Conservation (phyloP, 352 stramenopile species). For the Thalassiosira gravida region DNA sequence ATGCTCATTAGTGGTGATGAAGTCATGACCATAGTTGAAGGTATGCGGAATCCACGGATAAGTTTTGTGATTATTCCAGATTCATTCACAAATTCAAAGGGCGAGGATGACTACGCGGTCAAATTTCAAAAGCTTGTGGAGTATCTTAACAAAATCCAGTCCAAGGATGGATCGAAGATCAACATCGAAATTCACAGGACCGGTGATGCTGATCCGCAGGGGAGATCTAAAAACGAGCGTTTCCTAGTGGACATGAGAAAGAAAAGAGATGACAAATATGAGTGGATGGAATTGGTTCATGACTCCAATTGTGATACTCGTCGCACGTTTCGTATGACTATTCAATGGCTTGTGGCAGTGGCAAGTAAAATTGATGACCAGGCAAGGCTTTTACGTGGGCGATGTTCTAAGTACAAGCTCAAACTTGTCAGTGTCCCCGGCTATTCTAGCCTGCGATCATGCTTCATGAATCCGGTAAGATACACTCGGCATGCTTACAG, state of each 20-base stretch:
- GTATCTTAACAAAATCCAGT: slow-evolving; percentile 77
- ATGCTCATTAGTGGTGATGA: slow-evolving; percentile 81
- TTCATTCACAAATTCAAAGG: slow-evolving; percentile 52
- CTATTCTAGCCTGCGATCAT: slow-evolving; percentile 67
- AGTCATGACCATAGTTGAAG: slow-evolving; percentile 67
- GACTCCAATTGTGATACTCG: slow-evolving; percentile 78
- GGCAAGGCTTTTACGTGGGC: slow-evolving; percentile 74
- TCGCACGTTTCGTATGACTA: slow-evolving; percentile 82
- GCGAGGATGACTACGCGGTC: slow-evolving; percentile 72
- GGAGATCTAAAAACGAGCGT: slow-evolving; percentile 43
- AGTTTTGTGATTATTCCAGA: slow-evolving; percentile 84
- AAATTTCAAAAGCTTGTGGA: slow-evolving; percentile 80
- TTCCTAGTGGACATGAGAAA: slow-evolving; percentile 75
- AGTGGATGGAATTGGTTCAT: slow-evolving; percentile 83
- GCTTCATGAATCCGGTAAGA: slow-evolving; percentile 81
- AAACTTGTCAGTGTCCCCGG: slow-evolving; percentile 77
- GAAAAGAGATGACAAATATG: slow-evolving; percentile 73
- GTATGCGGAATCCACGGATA: slow-evolving; percentile 76
- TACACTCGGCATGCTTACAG: background rate
- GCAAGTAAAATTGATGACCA: slow-evolving; percentile 83
- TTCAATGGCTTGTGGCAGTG: slow-evolving; percentile 85
- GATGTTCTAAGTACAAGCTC: slow-evolving; percentile 80
- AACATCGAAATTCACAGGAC: slow-evolving; percentile 63
- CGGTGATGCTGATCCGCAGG: slow-evolving; percentile 33
- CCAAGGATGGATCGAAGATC: slow-evolving; percentile 61